Base-by-base conservation (phyloP, 2,329 filamentous ascomycete genomes). In the Pseudocercospora fuligena region DNA sequence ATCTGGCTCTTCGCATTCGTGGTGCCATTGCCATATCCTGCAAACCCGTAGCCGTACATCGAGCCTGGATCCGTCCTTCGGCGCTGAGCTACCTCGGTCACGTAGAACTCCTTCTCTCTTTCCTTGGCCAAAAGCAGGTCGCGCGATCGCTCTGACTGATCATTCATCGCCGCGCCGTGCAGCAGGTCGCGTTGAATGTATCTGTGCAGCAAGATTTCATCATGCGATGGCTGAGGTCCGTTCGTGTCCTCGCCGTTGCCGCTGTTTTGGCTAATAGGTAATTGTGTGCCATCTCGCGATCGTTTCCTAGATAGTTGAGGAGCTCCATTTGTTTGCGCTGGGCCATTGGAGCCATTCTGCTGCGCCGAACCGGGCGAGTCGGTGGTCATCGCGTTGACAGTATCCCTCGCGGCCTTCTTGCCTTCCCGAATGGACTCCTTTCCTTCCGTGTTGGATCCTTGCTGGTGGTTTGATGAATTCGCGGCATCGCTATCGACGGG, bases 1-100 rank as follows among this genome's bases (percentile, higher is more conserved):
- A 98, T 83, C 53, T 90, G 86, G 61, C 84, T 84, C 59, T 87
- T 89, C 56, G 85, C 85, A 65, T 89, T 93, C 31, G 94, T 97
- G 73, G 88, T 85, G 68, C 91, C 90, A 82, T 98, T 98, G 71
- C 92, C 94, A 76, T 91, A 97, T 53, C 94, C 94, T 76, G 88
- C 89, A 78, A 97, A 99, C 63, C 95, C 95, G 73, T 83, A 81
- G 31, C 88, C 88, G 76, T 88, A 90, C 31, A 90, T 79, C 11
- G 84, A 82, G 46, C 83, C 87, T 16, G 88, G 87, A 70, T 88
- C 83, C 66, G 82, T 75, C 56, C 85, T 82, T 53, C 85, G 82
- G 60, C 86, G 81, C 84, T 88, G 79, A 84, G 91, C 81, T 84
- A 93, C 68, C 89, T 83, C 71, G 82, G 85, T 71, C 62, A 70